Evolutionary conservation across 1,139 yeast genomes (phyloP).

Genomic region (Geotrichum phurueaensis): DNA sequence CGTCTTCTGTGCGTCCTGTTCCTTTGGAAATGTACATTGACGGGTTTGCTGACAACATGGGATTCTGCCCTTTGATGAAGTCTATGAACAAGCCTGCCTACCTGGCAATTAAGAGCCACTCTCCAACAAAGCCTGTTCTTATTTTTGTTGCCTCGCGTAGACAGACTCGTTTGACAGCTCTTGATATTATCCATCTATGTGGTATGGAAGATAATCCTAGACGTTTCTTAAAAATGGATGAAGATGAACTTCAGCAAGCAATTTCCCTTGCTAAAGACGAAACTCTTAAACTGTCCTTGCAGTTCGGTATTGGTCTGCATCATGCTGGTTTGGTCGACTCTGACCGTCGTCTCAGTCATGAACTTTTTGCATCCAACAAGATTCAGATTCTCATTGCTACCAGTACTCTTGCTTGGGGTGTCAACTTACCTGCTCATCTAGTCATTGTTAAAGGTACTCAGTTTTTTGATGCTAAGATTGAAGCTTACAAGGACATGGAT

Average conservation of each 20-base stretch:
- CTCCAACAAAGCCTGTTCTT: slow-evolving; percentile 86
- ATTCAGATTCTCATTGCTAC: slow-evolving; percentile 91
- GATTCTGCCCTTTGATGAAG: slow-evolving; percentile 85
- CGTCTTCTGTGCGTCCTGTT: slow-evolving; percentile 94
- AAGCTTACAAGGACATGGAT: slow-evolving; percentile 80
- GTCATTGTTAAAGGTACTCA: slow-evolving; percentile 94
- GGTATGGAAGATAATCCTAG: slow-evolving; percentile 94
- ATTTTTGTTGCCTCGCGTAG: slow-evolving; percentile 96
- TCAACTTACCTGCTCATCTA: slow-evolving; percentile 88
- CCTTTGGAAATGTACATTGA: slow-evolving; percentile 97
- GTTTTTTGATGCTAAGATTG: slow-evolving; percentile 75
- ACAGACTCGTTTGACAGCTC: slow-evolving; percentile 91
- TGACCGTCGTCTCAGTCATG: slow-evolving; percentile 84
- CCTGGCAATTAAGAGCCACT: slow-evolving; percentile 91
- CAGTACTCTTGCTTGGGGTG: slow-evolving; percentile 96
- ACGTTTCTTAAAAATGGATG: slow-evolving; percentile 73
- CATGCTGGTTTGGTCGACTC: slow-evolving; percentile 95
- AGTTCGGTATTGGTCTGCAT: slow-evolving; percentile 94
- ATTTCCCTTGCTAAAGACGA: slow-evolving; percentile 76
- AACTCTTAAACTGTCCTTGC: slow-evolving; percentile 73
- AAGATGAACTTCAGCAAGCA: slow-evolving; percentile 62
- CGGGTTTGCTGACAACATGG: slow-evolving; percentile 92
- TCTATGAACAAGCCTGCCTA: slow-evolving; percentile 94
- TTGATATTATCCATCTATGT: slow-evolving; percentile 87
- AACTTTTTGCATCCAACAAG: slow-evolving; percentile 74